phyloP scores from a whole-genome alignment of 1,284 basidiomycete genomes.

The Wallemia ichthyophaga region DNA sequence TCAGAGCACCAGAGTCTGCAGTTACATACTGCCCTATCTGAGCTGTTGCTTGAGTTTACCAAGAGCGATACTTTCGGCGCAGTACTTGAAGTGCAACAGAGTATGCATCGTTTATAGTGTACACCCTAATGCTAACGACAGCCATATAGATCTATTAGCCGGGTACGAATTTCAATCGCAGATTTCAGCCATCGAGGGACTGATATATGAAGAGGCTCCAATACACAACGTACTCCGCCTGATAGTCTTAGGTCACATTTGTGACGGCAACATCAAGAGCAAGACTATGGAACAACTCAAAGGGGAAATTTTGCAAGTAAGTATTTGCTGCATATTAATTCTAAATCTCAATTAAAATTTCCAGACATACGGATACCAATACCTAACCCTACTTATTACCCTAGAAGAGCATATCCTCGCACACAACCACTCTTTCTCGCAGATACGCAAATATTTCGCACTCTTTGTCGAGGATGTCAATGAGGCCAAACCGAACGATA shows the following conservation, averaged over 20 bases:
- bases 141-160: constrained; percentile 44
- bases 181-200: constrained; percentile 47
- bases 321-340: constrained; percentile 7
- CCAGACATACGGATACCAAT: constrained; percentile 82
- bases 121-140: neutral
- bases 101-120: constrained; percentile 19
- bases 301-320: constrained; percentile 61
- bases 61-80: constrained; percentile 69
- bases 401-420: constrained; percentile 40
- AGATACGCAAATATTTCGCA: constrained; percentile 52
- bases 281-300: constrained; percentile 68
- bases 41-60: constrained; percentile 56
- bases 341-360: neutral
- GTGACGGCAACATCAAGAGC: constrained; percentile 52
- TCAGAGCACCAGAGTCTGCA: constrained; percentile 63
- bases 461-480: constrained; percentile 69
- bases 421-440: constrained; percentile 25
- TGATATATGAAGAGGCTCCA: constrained; percentile 55
- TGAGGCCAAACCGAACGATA: constrained; percentile 44
- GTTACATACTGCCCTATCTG: constrained; percentile 76
- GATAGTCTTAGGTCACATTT: constrained; percentile 56
- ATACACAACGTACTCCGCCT: constrained; percentile 46
- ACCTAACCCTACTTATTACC: constrained; percentile 53
- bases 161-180: constrained; percentile 54
- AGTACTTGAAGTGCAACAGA: constrained; percentile 83